Evolutionary conservation across 768 basidiomycete species (phyloP).

Genomic region (Lactifluus piperatus): DNA sequence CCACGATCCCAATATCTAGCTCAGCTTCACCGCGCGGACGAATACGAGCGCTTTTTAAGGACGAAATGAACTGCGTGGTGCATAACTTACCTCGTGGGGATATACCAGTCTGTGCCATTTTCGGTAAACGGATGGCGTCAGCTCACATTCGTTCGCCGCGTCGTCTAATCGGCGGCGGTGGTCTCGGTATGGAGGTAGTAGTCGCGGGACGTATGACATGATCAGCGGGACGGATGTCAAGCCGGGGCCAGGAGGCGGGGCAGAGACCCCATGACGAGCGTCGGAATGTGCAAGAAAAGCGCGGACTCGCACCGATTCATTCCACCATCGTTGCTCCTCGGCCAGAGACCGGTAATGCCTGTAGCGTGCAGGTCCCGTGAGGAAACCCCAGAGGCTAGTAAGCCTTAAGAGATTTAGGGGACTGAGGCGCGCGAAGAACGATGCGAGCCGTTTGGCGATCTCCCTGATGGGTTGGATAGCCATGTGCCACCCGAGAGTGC

Average conservation of each 20-base stretch:
- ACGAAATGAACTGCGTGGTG: too few relatives aligned
- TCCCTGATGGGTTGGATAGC: slow-evolving; percentile 6
- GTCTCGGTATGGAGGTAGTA: slow-evolving; percentile 34
- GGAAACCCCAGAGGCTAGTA: slow-evolving; percentile 7
- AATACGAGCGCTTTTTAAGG: too few relatives aligned
- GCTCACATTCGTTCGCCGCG: slow-evolving; percentile 23
- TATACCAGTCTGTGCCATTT: slow-evolving; percentile 44
- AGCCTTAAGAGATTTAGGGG: background rate
- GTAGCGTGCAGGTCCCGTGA: slow-evolving; percentile 2
- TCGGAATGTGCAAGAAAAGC: slow-evolving; percentile 22
- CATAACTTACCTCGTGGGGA: slow-evolving; percentile 31
- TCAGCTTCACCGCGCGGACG: background rate
- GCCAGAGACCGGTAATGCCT: slow-evolving; percentile 21
- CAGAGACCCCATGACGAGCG: background rate
- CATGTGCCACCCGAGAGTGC: slow-evolving; percentile 11
- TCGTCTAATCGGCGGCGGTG: slow-evolving; percentile 5
- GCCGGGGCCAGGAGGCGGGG: background rate
- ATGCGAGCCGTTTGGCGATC: slow-evolving; percentile 4
- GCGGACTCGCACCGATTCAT: slow-evolving; percentile 24
- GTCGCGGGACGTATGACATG: slow-evolving; percentile 30
- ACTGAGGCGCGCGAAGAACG: background rate
- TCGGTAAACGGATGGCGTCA: slow-evolving; percentile 31
- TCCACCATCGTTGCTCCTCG: slow-evolving; percentile 29
- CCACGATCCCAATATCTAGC: background rate
- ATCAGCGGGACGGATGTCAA: slow-evolving; percentile 20